Percentiles rank a stretch among this genome's conserved stretches.
phyloP scores from a whole-genome alignment of 805 yeast genomes.

The Komagataella mondaviorum region DNA sequence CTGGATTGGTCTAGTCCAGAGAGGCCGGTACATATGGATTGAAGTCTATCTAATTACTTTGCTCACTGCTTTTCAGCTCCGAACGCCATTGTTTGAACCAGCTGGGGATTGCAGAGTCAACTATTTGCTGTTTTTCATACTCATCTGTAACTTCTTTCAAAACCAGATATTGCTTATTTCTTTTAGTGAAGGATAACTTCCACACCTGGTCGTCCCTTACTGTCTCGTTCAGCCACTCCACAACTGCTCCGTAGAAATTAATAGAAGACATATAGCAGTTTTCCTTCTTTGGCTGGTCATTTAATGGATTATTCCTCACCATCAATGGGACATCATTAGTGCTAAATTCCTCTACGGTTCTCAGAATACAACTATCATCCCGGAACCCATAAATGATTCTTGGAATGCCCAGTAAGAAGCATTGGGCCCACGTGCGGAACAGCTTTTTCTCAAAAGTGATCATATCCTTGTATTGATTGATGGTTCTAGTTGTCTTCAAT shows the following conservation, averaged over 20 bases:
- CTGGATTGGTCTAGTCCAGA: neutral
- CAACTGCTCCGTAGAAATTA: constrained; percentile 75
- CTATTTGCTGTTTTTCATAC: neutral
- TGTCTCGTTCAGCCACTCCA: constrained; percentile 58
- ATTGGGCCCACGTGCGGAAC: constrained; percentile 83
- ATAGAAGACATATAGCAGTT: constrained; percentile 69
- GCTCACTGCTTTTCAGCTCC: neutral
- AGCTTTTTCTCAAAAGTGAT: constrained; percentile 63
- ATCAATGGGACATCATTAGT: constrained; percentile 70
- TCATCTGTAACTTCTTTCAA: constrained; percentile 30
- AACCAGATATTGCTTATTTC: constrained; percentile 33
- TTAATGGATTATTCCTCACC: constrained; percentile 36
- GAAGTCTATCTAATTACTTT: neutral
- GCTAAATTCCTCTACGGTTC: constrained; percentile 58
- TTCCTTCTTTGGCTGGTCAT: constrained; percentile 20
- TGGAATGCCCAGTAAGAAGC: constrained; percentile 79
- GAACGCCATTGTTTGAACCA: neutral
- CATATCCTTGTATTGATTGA: constrained; percentile 44
- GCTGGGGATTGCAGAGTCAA: neutral
- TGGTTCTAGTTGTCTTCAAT: constrained; percentile 55
- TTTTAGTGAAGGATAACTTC: constrained; percentile 36
- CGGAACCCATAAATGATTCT: constrained; percentile 76
- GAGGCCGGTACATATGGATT: neutral
- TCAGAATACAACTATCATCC: constrained; percentile 53
- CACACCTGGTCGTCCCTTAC: constrained; percentile 37